Base-by-base conservation (phyloP, 78 protist genomes). In the Tieghemostelium lacteum region DNA sequence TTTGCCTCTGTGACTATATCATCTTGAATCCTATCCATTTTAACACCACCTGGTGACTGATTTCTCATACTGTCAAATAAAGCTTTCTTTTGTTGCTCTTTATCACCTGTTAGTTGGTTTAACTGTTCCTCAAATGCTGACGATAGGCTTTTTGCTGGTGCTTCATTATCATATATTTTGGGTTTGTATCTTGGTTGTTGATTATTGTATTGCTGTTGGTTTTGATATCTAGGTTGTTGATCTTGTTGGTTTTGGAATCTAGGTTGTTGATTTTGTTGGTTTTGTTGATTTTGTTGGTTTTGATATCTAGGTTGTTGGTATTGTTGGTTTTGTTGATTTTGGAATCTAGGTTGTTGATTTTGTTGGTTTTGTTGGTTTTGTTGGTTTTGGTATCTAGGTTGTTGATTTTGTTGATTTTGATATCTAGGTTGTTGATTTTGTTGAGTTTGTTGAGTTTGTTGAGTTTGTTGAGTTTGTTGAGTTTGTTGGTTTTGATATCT, bases 391-490 rank as follows among this genome's bases (percentile, higher is more conserved):
- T 45, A 45, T 6, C n/a, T 6, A 14, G 52, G 52, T 45, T 10
- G 6, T 45, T 6, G 10, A 10, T 45, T 45, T 45, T 45, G 52
- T 57, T 57, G 63, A n/a, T n/a, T n/a, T 57, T 57, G 63, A n/a
- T 57, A 22, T 7, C 29, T 7, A 5, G 26, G 33, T 57, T 16
- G 8, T 57, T 7, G 8, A n/a, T 57, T 7, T 57, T 57, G 63
- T n/a, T 14, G 63, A 19, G 8, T 4, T 19, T 14, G 17, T 19
- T 4, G 31, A 29, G 45, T 5, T 7, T 36, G 4, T 7, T 3
- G 29, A 12, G 14, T 62, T 62, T 62, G 69, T 62, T 62, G 69
- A 58, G 64, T 58, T 58, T 58, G 64, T 58, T 58, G 64, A 58
- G n/a, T 58, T 22, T 58, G 12, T n/a, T n/a, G n/a, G n/a, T n/a